Evolutionary conservation across 805 yeast genomes (phyloP).

Genomic region (Sugiyamaella smithiae): DNA sequence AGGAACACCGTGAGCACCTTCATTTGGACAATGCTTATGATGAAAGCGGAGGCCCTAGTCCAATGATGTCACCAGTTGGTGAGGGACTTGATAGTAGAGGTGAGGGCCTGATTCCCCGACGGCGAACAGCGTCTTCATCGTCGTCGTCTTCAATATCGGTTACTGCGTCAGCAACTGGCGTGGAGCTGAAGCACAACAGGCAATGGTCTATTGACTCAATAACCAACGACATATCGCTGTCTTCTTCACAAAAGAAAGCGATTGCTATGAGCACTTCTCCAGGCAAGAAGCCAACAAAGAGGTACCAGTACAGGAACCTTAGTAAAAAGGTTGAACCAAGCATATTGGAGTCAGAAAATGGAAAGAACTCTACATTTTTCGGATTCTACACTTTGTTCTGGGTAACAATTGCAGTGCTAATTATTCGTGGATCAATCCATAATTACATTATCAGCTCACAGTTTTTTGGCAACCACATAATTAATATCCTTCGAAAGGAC

Average conservation of each 20-base stretch:
- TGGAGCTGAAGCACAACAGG: not conserved
- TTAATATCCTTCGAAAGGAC: slow-evolving; percentile 57
- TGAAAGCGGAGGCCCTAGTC: slow-evolving; percentile 17
- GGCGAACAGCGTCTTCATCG: not conserved
- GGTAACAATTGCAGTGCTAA: slow-evolving; percentile 27
- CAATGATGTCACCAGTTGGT: slow-evolving; percentile 5
- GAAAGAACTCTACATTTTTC: slow-evolving; percentile 45
- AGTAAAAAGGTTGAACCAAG: slow-evolving; percentile 25
- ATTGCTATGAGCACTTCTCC: slow-evolving; percentile 2
- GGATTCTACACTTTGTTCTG: slow-evolving; percentile 71
- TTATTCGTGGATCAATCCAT: slow-evolving; percentile 48
- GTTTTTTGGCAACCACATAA: slow-evolving; percentile 51
- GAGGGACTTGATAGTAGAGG: not conserved
- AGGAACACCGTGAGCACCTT: slow-evolving; percentile 16
- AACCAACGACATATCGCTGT: not conserved
- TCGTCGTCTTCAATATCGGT: not conserved
- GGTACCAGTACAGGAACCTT: slow-evolving; percentile 24
- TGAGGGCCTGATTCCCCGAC: not conserved
- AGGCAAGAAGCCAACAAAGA: slow-evolving; percentile 10
- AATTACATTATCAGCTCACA: slow-evolving; percentile 48
- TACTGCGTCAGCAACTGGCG: not conserved
- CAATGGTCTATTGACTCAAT: slow-evolving; percentile 1
- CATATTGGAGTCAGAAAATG: slow-evolving; percentile 31
- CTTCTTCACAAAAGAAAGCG: slow-evolving; percentile 1
- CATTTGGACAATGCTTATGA: slow-evolving; percentile 17